These are phyloP conservation scores for Asclepias syriaca DNA, from an alignment of 257 asterid species.

Conservation along the genomic window DNA sequence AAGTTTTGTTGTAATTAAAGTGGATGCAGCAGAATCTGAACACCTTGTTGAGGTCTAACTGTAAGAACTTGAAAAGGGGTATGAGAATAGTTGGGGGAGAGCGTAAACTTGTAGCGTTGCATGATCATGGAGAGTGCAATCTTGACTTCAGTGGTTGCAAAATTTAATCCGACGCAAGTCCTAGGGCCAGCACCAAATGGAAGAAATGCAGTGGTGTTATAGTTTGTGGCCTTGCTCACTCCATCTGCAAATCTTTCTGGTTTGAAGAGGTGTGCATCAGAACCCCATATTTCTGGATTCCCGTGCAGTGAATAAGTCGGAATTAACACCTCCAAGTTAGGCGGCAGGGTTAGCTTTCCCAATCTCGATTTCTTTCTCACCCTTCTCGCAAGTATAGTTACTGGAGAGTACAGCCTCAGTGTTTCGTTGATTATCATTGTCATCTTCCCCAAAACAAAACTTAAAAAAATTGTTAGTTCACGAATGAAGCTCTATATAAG, in stretches of 20 bases:
- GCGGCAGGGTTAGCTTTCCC: conserved; percentile 22
- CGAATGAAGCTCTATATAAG: too few relatives aligned
- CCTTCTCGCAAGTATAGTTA: background rate
- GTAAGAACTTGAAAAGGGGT: background rate
- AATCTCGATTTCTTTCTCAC: conserved; percentile 1
- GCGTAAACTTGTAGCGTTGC: background rate
- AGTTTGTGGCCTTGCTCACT: conserved; percentile 22
- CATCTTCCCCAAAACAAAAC: conserved; percentile 5
- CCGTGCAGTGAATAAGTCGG: conserved; percentile 12
- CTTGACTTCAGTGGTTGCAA: conserved; percentile 19
- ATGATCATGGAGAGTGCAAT: conserved; percentile 1
- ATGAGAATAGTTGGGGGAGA: conserved; percentile 3
- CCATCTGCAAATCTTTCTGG: conserved; percentile 32
- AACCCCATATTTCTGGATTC: conserved; percentile 20
- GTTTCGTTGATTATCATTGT: conserved; percentile 26
- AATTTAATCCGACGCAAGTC: conserved; percentile 28
- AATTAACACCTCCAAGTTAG: conserved; percentile 4
- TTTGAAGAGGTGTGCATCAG: conserved; percentile 17
- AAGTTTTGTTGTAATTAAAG: background rate
- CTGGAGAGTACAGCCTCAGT: conserved; percentile 23
- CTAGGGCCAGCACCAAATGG: conserved; percentile 30
- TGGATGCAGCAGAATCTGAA: conserved; percentile 16
- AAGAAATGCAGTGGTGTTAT: conserved; percentile 11
- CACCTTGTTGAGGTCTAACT: conserved; percentile 20
- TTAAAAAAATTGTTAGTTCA: too few relatives aligned